Evolutionary conservation across 2,329 filamentous ascomycete species (phyloP).

Genomic region (Botrytis galanthina): DNA sequence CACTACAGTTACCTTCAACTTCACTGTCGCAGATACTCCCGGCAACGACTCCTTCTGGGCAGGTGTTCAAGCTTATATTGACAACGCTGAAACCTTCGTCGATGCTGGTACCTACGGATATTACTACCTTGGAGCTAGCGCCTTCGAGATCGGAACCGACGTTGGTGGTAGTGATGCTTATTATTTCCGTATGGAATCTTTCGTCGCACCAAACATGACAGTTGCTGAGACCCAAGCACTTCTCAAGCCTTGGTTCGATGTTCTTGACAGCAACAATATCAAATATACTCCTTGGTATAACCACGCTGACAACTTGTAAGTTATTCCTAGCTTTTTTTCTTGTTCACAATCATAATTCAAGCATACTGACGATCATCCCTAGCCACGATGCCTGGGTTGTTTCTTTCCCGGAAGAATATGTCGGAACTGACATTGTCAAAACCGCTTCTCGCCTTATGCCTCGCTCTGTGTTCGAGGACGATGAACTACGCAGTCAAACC

Average conservation of each 20-base stretch:
- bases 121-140: conserved; percentile 38
- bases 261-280: conserved; percentile 35
- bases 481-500: conserved; percentile 29
- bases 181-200: conserved; percentile 26
- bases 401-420: conserved; percentile 43
- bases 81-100: conserved; percentile 44
- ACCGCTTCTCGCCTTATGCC: conserved; percentile 45
- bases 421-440: conserved; percentile 36
- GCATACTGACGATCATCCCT: conserved; percentile 24
- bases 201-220: conserved; percentile 36
- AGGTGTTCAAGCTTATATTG: conserved; percentile 52
- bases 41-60: conserved; percentile 49
- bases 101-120: conserved; percentile 36
- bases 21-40: conserved; percentile 47
- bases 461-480: conserved; percentile 40
- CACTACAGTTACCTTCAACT: conserved; percentile 44
- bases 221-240: conserved; percentile 31
- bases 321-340: neutral
- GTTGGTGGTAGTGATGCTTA: conserved; percentile 35
- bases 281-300: conserved; percentile 36
- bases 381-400: conserved; percentile 37
- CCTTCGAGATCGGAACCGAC: conserved; percentile 32
- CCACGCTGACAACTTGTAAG: conserved; percentile 24
- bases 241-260: conserved; percentile 43
- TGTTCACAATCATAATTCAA: no score